phyloP scores from a whole-genome alignment of 148 eudicot genomes.

The Silene conica region DNA sequence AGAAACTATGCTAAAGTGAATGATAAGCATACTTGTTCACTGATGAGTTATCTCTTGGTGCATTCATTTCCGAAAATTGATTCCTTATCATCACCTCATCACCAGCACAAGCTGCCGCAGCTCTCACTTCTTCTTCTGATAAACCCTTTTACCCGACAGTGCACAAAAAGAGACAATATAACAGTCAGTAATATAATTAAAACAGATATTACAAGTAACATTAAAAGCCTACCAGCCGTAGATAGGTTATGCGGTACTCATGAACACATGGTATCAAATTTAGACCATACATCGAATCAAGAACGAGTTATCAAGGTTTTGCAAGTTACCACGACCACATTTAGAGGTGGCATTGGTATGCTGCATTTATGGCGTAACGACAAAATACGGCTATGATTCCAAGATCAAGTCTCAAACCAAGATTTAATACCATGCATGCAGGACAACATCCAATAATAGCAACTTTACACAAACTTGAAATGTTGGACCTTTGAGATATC shows the following conservation, averaged over 20 bases:
- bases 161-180: background rate
- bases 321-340: background rate
- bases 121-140: slow-evolving; percentile 94
- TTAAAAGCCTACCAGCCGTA: background rate
- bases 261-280: background rate
- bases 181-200: background rate
- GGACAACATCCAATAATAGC: background rate
- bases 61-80: slow-evolving; percentile 95
- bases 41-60: slow-evolving; percentile 79
- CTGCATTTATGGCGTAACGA: background rate
- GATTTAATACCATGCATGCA: too few relatives aligned
- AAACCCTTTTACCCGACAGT: slow-evolving; percentile 55
- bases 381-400: background rate
- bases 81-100: slow-evolving; percentile 97
- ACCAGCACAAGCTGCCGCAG: slow-evolving; percentile 95
- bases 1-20: slow-evolving; percentile 6
- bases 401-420: too few relatives aligned
- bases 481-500: slow-evolving; percentile 20
- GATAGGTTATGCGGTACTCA: background rate
- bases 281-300: background rate
- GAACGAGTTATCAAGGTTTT: background rate
- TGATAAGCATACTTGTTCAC: slow-evolving; percentile 78
- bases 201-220: background rate
- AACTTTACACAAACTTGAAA: background rate
- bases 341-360: background rate